Conservation (phyloP, 768 basidiomycete species). For the Pluteus cervinus region DNA sequence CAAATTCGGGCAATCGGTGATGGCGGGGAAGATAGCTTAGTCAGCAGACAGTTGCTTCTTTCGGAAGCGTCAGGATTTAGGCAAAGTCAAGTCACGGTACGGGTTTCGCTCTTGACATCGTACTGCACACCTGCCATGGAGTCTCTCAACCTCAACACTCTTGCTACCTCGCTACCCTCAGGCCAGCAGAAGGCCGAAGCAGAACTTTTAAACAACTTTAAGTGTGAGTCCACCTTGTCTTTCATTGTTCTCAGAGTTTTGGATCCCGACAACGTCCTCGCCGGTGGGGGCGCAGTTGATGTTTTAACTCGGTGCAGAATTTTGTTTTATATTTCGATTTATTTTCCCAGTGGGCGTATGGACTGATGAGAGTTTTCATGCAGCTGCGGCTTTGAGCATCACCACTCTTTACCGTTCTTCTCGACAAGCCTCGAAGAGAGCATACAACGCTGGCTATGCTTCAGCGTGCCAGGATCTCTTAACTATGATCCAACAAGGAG, state of each 20-base stretch:
- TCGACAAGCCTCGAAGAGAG: slow-evolving; percentile 66
- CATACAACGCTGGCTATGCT: slow-evolving; percentile 77
- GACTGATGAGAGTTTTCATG: slow-evolving; percentile 7
- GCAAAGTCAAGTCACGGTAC: too few relatives aligned
- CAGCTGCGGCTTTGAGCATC: slow-evolving; percentile 80
- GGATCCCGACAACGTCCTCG: too few relatives aligned
- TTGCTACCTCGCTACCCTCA: slow-evolving; percentile 67
- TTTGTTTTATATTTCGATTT: slow-evolving; percentile 16
- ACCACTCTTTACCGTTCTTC: slow-evolving; percentile 83
- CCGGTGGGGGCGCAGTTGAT: too few relatives aligned
- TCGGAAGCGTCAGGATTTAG: too few relatives aligned
- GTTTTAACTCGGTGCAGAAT: too few relatives aligned
- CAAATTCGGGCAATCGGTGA: too few relatives aligned
- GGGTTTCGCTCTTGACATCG: too few relatives aligned
- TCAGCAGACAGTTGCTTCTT: too few relatives aligned
- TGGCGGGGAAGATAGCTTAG: too few relatives aligned
- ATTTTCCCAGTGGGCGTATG: too few relatives aligned
- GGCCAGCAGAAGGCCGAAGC: slow-evolving; percentile 77
- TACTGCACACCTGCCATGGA: too few relatives aligned
- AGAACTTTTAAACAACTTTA: slow-evolving; percentile 75
- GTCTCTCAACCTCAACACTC: slow-evolving; percentile 74
- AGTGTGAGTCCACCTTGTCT: slow-evolving; percentile 38
- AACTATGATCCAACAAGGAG: slow-evolving; percentile 78
- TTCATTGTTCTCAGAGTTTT: too few relatives aligned
- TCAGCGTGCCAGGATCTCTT: slow-evolving; percentile 77